Evolutionary conservation across 352 stramenopile genomes (phyloP).

Genomic region (Pythium insidiosum): DNA sequence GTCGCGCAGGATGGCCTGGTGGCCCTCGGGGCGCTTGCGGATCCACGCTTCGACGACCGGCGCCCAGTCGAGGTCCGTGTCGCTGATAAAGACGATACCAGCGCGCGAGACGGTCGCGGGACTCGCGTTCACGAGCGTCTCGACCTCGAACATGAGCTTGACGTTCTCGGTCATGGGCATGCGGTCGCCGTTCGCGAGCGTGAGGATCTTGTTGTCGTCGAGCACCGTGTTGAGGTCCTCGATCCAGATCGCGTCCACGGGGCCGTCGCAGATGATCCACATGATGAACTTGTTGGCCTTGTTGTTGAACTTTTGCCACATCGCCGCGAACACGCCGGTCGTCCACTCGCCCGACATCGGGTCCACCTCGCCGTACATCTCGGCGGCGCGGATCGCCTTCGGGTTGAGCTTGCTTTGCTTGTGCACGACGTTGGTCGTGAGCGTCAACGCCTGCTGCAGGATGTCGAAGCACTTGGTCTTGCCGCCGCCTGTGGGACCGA

Average conservation of each 20-base stretch:
- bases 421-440: slow-evolving; percentile 90
- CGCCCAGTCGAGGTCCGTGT: slow-evolving; percentile 96
- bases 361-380: slow-evolving; percentile 99
- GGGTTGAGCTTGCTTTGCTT: slow-evolving; percentile 96
- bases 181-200: slow-evolving; percentile 94
- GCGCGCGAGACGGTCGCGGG: slow-evolving; percentile 95
- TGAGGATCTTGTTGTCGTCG: slow-evolving; percentile 98
- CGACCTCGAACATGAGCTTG: slow-evolving; percentile 97
- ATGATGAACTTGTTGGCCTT: slow-evolving; percentile 97
- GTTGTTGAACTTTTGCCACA: slow-evolving; percentile 99
- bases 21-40: slow-evolving; percentile 76
- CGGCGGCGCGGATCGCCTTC: slow-evolving; percentile 95
- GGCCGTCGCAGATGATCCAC: slow-evolving; percentile 97
- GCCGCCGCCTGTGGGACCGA: slow-evolving; percentile 93
- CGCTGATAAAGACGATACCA: slow-evolving; percentile 98
- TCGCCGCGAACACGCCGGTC: slow-evolving; percentile 95
- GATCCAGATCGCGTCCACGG: slow-evolving; percentile 98
- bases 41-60: slow-evolving; percentile 96
- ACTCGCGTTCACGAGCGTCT: slow-evolving; percentile 96
- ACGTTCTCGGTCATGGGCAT: slow-evolving; percentile 99
- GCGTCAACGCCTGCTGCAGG: slow-evolving; percentile 89
- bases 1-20: slow-evolving; percentile 87
- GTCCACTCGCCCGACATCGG: slow-evolving; percentile 96
- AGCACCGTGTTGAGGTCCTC: slow-evolving; percentile 98
- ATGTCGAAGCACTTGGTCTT: slow-evolving; percentile 98